Base-by-base conservation (phyloP, 202 grass and related monocot genomes). In the Bolboschoenoplectus hybrid region DNA sequence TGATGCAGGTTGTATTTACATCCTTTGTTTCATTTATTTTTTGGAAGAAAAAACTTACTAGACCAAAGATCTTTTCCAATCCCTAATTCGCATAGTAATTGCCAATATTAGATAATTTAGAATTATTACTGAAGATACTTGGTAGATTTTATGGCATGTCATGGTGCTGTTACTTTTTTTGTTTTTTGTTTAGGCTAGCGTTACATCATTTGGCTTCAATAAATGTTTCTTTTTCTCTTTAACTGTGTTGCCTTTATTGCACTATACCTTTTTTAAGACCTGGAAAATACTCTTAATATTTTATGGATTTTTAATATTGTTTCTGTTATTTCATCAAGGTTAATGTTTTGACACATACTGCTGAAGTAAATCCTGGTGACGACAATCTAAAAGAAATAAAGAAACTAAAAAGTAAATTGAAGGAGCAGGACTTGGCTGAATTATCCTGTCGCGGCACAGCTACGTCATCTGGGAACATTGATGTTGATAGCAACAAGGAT, bases 261-360 rank as follows among this genome's bases (percentile, higher is more conserved):
- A 36, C 13, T 26, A 53, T 53, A 35, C 2, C 7, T 38, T 47
- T 50, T 32, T 26, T 26, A 11, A 50, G 17, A 32, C 70, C 49
- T 77, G 50, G 6, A 77, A 53, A 4, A 55, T 77, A 56, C 11
- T 36, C 13, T 16, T 16, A 56, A 74, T 74, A 74, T 77, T n/a
- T 3, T 39, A 17, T 77, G 74, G 11, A 53, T 20, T 41, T 39
- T 60, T 43, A 60, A 60, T 53, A 58, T 19, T 60, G 11, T 80
- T 79, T 79, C 53, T 80, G 7, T 91, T 40, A 36, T 76, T 75
- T 87, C 63, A 76, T 56, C 72, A 97, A 62, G 94, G 92, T 97
- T 55, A 94, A 97, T 84, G 87, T 97, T 36, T 91, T 92, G 44
- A 94, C 86, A 62, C 94, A 94, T 85, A 89, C 86, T 67, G 38